A percentile compares a stretch with the other conserved stretches of the same genome.
Conservation (phyloP, 306 rosid species). For the Delonix regia region DNA sequence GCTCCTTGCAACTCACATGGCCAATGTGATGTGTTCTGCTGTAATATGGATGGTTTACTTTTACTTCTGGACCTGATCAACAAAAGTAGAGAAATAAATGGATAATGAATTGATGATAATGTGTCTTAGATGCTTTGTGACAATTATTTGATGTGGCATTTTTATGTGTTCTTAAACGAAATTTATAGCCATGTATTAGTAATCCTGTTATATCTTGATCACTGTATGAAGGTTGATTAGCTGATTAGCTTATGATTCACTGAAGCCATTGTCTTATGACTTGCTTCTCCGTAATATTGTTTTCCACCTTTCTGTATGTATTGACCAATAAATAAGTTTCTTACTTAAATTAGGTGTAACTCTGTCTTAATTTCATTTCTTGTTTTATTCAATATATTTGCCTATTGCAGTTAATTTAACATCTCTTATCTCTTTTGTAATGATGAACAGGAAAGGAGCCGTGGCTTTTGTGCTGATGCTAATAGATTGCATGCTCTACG, state of each 20-base stretch:
- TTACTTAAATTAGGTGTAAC: not conserved
- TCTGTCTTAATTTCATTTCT: not conserved
- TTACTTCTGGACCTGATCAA: constrained; percentile 1
- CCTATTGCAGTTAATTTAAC: not conserved
- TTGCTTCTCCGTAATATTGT: not conserved
- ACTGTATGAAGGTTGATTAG: not conserved
- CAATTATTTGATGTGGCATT: constrained; percentile 14
- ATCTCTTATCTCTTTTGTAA: constrained; percentile 15
- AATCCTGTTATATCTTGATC: not conserved
- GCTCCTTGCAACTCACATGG: constrained; percentile 10
- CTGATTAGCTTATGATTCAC: constrained; percentile 6
- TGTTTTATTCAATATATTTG: constrained; percentile 1
- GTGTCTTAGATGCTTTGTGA: not conserved
- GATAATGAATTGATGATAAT: not conserved
- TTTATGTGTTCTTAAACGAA: not conserved
- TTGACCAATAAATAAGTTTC: not conserved
- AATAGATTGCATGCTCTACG: constrained; percentile 70
- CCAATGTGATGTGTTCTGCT: not conserved
- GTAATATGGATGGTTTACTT: not conserved
- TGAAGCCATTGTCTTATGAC: not conserved
- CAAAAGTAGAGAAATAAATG: not conserved
- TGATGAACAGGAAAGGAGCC: constrained; percentile 73
- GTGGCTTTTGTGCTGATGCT: constrained; percentile 50
- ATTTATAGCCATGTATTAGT: not conserved
- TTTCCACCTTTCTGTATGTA: not conserved